Evolutionary conservation across 495 filamentous ascomycete species (phyloP), one percentile per base, ranked within the genome.

Genomic region (Podospora comata): DNA sequence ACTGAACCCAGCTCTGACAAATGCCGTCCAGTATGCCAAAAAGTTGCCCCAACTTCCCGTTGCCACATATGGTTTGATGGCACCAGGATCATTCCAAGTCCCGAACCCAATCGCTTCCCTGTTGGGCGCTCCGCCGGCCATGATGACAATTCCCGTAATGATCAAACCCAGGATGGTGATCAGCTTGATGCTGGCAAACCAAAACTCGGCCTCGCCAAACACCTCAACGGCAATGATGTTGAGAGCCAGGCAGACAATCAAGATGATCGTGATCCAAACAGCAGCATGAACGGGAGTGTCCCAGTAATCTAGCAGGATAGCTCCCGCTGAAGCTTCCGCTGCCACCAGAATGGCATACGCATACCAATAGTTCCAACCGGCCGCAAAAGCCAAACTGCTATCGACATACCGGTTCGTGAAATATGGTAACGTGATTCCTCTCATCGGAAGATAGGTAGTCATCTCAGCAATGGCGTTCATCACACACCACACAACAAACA

Each of bases 361-460:
- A 60, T 85, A 83, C 81, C 81, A 84, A 70, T 83, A 90, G 69
- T 92, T 93, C 90, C 90, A 93, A 18, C 92, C 92, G 72, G 89
- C 88, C 54, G 92, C 89, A 72, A 94, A 94, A 18, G 91, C 91
- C 71, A 94, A 79, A 72, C 88, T 89, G 13, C 87, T 84, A 68
- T 93, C 90, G 66, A 93, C 87, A 66, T 90, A 89, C 60, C 91
- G 89, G 65, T 88, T 81, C 23, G 90, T 90, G 69, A 92, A 93
- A 66, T 92, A 82, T 0, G 83, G 83, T 18, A 88, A 76, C 3
- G 83, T 85, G 54, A 82, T 82, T 13, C 85, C 85, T 54, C 78
- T 80, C 71, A 88, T 79, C 1, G 90, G 87, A 19, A 92, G 84
- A 79, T 87, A 91, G 54, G 88, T 88, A 27, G 86, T 73, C 80